Evolutionary conservation across 1,284 basidiomycete species (phyloP).

Genomic region (Ustilago cynodontis): DNA sequence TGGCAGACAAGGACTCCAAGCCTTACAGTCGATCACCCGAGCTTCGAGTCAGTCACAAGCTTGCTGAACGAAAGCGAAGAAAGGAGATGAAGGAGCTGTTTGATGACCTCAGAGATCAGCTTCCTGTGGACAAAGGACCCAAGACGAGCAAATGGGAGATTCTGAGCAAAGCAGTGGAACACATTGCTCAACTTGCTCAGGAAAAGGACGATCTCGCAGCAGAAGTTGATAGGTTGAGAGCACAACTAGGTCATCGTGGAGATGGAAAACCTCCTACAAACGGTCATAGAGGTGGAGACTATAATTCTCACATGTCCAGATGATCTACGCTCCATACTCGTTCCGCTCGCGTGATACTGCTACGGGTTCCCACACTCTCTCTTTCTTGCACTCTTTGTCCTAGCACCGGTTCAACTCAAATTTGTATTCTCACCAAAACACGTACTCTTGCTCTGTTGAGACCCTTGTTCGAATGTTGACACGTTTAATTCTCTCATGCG

Average conservation of each 20-base stretch:
- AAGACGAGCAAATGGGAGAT: slow-evolving; percentile 69
- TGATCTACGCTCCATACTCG: slow-evolving; percentile 4
- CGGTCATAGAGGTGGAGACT: slow-evolving; percentile 19
- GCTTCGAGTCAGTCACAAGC: slow-evolving; percentile 67
- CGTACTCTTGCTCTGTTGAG: no score
- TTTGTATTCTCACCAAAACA: no score
- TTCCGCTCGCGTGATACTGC: no score
- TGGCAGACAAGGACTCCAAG: slow-evolving; percentile 62
- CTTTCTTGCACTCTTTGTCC: no score
- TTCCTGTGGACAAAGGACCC: slow-evolving; percentile 65
- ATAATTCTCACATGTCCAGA: slow-evolving; percentile 24
- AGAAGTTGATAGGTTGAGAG: slow-evolving; percentile 32
- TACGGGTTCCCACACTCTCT: no score
- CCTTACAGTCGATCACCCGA: slow-evolving; percentile 67
- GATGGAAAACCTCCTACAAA: slow-evolving; percentile 5
- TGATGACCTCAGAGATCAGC: slow-evolving; percentile 65
- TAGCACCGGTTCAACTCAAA: no score
- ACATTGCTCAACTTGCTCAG: slow-evolving; percentile 43
- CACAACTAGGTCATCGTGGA: slow-evolving; percentile 20
- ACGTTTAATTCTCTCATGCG: no score
- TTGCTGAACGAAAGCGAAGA: slow-evolving; percentile 66
- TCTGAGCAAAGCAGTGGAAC: slow-evolving; percentile 58
- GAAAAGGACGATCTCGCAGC: slow-evolving; percentile 38
- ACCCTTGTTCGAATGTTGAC: no score
- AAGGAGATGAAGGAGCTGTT: slow-evolving; percentile 70